A percentile compares a stretch with the other conserved stretches of the same genome.
These are phyloP conservation scores for Aspergillus leporis DNA, from an alignment of 495 filamentous ascomycete genomes.

Conservation along the genomic window DNA sequence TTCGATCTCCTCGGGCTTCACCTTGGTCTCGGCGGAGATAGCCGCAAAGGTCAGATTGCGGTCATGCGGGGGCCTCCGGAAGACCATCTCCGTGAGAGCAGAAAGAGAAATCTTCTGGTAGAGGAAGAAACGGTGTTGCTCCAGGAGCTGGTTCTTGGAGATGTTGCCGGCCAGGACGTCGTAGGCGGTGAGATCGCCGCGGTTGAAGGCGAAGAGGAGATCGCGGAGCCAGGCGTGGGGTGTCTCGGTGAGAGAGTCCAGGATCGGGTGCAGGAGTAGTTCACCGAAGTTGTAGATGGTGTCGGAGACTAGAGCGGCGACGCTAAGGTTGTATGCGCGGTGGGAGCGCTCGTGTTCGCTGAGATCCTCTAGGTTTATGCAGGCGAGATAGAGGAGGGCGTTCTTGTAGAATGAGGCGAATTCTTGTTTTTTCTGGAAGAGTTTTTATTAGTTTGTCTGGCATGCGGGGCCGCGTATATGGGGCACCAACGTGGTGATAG, in stretches of 20 bases:
- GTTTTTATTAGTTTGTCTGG: neutral
- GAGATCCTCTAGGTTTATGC: conserved; percentile 80
- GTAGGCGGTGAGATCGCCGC: conserved; percentile 86
- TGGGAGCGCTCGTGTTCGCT: conserved; percentile 67
- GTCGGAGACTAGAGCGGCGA: conserved; percentile 90
- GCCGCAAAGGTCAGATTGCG: conserved; percentile 87
- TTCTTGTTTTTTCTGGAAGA: conserved; percentile 70
- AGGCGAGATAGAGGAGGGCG: conserved; percentile 96
- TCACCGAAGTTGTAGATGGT: conserved; percentile 99
- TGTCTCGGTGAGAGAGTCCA: conserved; percentile 72
- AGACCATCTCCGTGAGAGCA: conserved; percentile 93
- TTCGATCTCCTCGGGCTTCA: conserved; percentile 87
- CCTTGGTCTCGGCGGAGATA: conserved; percentile 90
- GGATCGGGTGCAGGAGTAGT: conserved; percentile 94
- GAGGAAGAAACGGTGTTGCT: conserved; percentile 76
- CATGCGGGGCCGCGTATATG: neutral
- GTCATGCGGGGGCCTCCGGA: conserved; percentile 92
- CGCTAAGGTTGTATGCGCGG: conserved; percentile 87
- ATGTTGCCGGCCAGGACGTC: conserved; percentile 78
- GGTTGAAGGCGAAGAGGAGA: conserved; percentile 95
- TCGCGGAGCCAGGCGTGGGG: conserved; percentile 82
- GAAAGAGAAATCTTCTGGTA: conserved; percentile 97
- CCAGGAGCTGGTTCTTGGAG: conserved; percentile 72
- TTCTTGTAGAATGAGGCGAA: conserved; percentile 96
- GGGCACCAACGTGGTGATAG: conserved; percentile 73